Conservation (phyloP, 163 green algal species). For the Scenedesmus sp. region DNA sequence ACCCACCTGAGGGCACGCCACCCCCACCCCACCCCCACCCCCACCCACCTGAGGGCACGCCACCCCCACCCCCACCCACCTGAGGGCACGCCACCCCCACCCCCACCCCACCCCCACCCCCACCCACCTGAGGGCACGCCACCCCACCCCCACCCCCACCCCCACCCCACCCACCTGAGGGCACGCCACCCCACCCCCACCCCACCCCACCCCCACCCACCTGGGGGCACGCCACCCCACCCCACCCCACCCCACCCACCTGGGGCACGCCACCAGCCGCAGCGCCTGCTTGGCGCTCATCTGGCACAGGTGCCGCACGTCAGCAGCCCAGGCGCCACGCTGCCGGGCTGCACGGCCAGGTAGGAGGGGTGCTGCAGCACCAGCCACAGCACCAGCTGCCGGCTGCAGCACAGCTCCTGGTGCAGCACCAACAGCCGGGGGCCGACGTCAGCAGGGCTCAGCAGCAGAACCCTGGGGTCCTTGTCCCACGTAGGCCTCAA, state of each 20-base stretch:
- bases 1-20: too few species aligned
- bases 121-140: too few species aligned
- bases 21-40: too few species aligned
- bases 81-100: too few species aligned
- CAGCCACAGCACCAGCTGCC: neutral
- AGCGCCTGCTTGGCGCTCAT: neutral
- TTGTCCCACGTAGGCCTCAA: conserved; percentile 19
- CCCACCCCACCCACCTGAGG: neutral
- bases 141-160: too few species aligned
- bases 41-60: too few species aligned
- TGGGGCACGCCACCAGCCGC: too few species aligned
- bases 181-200: too few species aligned
- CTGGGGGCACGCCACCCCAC: conserved; percentile 22
- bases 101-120: too few species aligned
- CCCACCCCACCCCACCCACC: too few species aligned
- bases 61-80: too few species aligned
- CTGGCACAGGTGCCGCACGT: conserved; percentile 27
- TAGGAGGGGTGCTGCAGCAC: conserved; percentile 26
- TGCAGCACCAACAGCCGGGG: neutral
- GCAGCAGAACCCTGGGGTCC: conserved; percentile 43
- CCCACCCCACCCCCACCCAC: neutral
- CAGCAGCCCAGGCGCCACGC: neutral
- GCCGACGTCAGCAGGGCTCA: neutral
- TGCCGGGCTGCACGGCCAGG: conserved; percentile 13
- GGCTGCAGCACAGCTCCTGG: conserved; percentile 10